Base-by-base conservation (phyloP, 306 rosid genomes). In the Pachyrhizus erosus region DNA sequence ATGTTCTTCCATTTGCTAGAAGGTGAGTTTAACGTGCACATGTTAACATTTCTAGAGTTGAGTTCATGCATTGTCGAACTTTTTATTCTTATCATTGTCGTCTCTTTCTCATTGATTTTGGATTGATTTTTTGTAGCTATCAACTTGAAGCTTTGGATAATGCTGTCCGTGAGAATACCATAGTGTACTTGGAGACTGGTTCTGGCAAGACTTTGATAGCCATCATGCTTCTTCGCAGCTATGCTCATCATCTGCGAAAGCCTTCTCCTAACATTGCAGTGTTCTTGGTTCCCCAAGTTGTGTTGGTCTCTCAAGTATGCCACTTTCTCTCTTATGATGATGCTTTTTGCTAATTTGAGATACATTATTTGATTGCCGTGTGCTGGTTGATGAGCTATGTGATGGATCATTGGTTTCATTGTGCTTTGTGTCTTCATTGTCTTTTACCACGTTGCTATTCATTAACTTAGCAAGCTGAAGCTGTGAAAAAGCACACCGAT, bases 161-260 rank as follows among this genome's bases (percentile, higher is more conserved):
- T 23, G 94, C 96, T 5, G 76, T 91, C 0, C 87, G 80, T 33
- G 82, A 85, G 58, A 94, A 94, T 77, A 92, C 97, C 6, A 62
- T 91, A 12, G 97, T 91, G 69, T 93, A 58, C 80, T 84, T 95
- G 85, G 98, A 93, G 85, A 94, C 98, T 10, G 97, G 98, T 70
- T 87, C 97, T 0, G 98, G 98, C 43, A 94, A 94, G 86, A 95
- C 98, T 57, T 85, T 95, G 87, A 91, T 95, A 49, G 94, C 98
- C 43, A 82, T 91, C 57, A 93, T 93, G 98, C 98, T 95, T 65
- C 91, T 95, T 37, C 87, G 97, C 11, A 90, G 94, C 80, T 91
- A 85, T 29, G 94, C 97, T 9, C 42, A 89, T 86, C 73, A 66
- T 70, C 89, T 95, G 42, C 91, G 93, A 39, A 93, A 95, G 77